Evolutionary conservation across 257 asterid genomes (phyloP).

Genomic region (Linderniella brevidens): DNA sequence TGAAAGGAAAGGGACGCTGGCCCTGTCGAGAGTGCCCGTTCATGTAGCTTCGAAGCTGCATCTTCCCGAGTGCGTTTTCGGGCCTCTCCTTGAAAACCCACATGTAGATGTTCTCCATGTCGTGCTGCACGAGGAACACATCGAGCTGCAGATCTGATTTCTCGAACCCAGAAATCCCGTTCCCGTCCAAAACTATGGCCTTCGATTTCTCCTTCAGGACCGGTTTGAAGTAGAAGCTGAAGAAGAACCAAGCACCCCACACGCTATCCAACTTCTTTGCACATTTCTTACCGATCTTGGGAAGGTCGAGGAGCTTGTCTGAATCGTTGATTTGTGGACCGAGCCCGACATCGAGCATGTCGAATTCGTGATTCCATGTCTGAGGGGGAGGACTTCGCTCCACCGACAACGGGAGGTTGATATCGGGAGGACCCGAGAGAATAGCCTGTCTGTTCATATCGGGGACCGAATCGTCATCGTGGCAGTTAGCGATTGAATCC

Average conservation of each 20-base stretch:
- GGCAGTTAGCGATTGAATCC: constrained; percentile 30
- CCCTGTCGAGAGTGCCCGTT: constrained; percentile 40
- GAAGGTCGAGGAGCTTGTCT: constrained; percentile 23
- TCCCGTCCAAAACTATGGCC: constrained; percentile 20
- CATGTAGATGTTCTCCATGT: constrained; percentile 45
- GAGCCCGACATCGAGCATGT: constrained; percentile 37
- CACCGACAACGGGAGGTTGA: constrained; percentile 31
- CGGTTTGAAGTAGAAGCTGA: constrained; percentile 37
- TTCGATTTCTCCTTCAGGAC: constrained; percentile 33
- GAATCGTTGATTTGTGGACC: constrained; percentile 25
- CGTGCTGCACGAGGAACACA: constrained; percentile 37
- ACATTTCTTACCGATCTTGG: constrained; percentile 25
- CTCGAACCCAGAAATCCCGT: constrained; percentile 32
- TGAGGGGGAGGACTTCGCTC: constrained; percentile 40
- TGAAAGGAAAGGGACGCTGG: constrained; percentile 36
- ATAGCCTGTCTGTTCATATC: constrained; percentile 26
- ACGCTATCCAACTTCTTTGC: constrained; percentile 35
- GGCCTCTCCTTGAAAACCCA: constrained; percentile 49
- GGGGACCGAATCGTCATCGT: constrained; percentile 24
- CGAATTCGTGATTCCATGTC: constrained; percentile 33
- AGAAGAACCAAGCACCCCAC: constrained; percentile 60
- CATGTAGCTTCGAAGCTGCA: constrained; percentile 49
- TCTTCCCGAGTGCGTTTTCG: constrained; percentile 39
- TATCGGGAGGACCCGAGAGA: constrained; percentile 42
- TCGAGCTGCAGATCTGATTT: constrained; percentile 35